These are phyloP conservation scores for Tetracladium setigerum DNA, from an alignment of 495 filamentous ascomycete genomes.

Conservation along the genomic window DNA sequence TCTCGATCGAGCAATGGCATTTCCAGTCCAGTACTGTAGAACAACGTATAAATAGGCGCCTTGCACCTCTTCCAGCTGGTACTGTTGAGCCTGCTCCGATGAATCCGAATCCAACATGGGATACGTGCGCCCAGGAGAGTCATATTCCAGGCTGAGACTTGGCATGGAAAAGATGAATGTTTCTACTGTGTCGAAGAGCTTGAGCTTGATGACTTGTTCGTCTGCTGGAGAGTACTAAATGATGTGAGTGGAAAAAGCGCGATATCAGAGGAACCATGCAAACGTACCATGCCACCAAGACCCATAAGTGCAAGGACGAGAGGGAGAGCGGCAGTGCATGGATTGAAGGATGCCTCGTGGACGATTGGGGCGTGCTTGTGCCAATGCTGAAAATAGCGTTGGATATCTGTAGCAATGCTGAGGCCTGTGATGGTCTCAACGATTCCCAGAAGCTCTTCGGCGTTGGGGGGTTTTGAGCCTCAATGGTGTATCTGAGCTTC, in stretches of 20 bases:
- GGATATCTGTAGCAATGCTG: slow-evolving; percentile 15
- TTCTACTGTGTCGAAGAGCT: slow-evolving; percentile 20
- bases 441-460: slow-evolving; percentile 9
- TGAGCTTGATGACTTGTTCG: slow-evolving; percentile 11
- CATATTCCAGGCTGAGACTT: slow-evolving; percentile 16
- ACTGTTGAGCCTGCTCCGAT: slow-evolving; percentile 16
- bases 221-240: slow-evolving; percentile 16
- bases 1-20: slow-evolving; percentile 14
- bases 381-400: slow-evolving; percentile 22
- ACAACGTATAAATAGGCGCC: slow-evolving; percentile 22
- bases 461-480: slow-evolving; percentile 10
- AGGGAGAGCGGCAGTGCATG: slow-evolving; percentile 13
- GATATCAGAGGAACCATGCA: not conserved
- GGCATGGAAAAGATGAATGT: slow-evolving; percentile 16
- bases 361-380: slow-evolving; percentile 22
- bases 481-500: slow-evolving; percentile 20
- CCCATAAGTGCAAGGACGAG: slow-evolving; percentile 19
- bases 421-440: slow-evolving; percentile 13
- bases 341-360: slow-evolving; percentile 21
- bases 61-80: slow-evolving; percentile 21
- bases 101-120: slow-evolving; percentile 12
- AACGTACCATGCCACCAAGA: slow-evolving; percentile 20
- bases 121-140: slow-evolving; percentile 16
- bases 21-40: slow-evolving; percentile 22
- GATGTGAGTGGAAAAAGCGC: not conserved